Evolutionary conservation across 2,329 filamentous ascomycete genomes (phyloP).

Genomic region (Fusarium sacchari): DNA sequence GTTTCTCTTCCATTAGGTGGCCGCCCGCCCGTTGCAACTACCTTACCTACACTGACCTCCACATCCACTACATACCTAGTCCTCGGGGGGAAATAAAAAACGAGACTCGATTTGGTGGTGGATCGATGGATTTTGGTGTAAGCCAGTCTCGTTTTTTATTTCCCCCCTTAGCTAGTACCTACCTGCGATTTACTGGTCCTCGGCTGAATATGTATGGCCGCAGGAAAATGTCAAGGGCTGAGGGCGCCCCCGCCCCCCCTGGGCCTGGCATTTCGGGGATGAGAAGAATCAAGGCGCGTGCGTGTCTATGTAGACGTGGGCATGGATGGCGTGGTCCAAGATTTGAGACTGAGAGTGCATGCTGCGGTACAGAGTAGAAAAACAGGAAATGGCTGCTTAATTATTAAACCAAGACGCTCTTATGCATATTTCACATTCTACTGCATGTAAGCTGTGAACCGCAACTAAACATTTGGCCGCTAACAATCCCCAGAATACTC

Average conservation of each 20-base stretch:
- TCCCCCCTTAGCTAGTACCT: no score
- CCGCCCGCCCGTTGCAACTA: no score
- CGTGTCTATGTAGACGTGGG: not conserved
- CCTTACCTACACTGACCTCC: no score
- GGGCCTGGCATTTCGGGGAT: not conserved
- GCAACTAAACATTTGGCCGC: not conserved
- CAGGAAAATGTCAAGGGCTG: slow-evolving; percentile 4
- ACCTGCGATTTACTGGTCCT: slow-evolving; percentile 17
- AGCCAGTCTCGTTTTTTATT: no score
- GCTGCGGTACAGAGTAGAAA: not conserved
- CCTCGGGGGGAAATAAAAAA: no score
- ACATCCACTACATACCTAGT: no score
- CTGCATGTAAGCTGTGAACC: not conserved
- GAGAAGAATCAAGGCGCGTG: slow-evolving; percentile 18
- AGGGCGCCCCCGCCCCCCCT: not conserved
- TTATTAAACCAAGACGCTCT: not conserved
- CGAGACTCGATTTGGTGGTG: no score
- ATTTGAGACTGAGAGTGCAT: not conserved
- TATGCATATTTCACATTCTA: slow-evolving; percentile 16
- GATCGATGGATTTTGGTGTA: no score
- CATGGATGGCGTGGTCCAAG: slow-evolving; percentile 30
- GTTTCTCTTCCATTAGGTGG: no score
- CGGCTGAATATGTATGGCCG: slow-evolving; percentile 1
- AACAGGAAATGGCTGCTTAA: slow-evolving; percentile 1
- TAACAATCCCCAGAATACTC: not conserved